phyloP scores from a whole-genome alignment of 352 stramenopile genomes.

The Phytophthora ramorum region DNA sequence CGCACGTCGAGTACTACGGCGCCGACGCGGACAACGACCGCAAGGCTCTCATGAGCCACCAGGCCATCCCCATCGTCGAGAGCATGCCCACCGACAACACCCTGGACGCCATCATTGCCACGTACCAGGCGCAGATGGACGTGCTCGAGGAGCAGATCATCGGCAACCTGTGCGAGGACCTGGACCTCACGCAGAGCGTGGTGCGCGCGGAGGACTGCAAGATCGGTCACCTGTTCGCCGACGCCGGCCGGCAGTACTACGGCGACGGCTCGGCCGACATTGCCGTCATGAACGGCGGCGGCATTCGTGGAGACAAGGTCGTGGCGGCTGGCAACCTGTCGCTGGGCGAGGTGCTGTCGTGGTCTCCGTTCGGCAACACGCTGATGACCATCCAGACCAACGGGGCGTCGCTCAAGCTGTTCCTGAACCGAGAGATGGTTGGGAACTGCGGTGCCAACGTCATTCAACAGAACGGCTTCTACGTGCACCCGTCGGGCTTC shows the following conservation, averaged over 20 bases:
- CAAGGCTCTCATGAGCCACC: constrained; percentile 57
- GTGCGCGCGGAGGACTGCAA: constrained; percentile 61
- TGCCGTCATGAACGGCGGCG: constrained; percentile 68
- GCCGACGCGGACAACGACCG: constrained; percentile 33
- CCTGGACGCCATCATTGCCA: constrained; percentile 58
- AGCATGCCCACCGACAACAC: constrained; percentile 59
- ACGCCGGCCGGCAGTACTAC: constrained; percentile 61
- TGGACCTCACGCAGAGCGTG: constrained; percentile 60
- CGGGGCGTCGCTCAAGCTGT: constrained; percentile 67
- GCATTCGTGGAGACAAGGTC: constrained; percentile 71
- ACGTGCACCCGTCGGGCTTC: constrained; percentile 68
- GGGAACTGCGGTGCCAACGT: constrained; percentile 52
- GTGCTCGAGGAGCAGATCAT: constrained; percentile 53
- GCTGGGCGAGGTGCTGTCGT: constrained; percentile 64
- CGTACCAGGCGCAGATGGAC: constrained; percentile 51
- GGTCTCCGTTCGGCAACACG: constrained; percentile 76
- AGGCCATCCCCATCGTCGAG: constrained; percentile 60
- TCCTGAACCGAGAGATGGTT: constrained; percentile 57
- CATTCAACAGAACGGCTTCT: constrained; percentile 67
- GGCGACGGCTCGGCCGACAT: constrained; percentile 56
- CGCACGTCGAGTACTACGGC: constrained; percentile 66
- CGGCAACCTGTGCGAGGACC: constrained; percentile 55
- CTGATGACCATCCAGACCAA: constrained; percentile 67
- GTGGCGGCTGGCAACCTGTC: constrained; percentile 56
- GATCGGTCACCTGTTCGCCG: constrained; percentile 63